Evolutionary conservation across 2,329 filamentous ascomycete species (phyloP).

Genomic region (Orbilia javanica): DNA sequence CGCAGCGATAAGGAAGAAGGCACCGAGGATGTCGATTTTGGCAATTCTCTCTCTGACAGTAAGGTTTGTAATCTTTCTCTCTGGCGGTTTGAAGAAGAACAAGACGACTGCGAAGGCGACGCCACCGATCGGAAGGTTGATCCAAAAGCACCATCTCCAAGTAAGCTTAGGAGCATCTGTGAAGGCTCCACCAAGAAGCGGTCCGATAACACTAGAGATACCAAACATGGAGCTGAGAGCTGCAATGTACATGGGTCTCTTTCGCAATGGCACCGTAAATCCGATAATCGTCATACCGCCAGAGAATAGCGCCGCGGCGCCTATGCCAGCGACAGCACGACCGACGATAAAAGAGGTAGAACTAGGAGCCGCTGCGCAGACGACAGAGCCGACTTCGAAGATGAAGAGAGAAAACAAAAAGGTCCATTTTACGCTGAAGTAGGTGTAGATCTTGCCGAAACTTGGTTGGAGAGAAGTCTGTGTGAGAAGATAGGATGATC

Average conservation of each 20-base stretch:
- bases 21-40: constrained; percentile 65
- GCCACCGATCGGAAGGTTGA: constrained; percentile 67
- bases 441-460: constrained; percentile 66
- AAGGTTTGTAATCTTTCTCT: constrained; percentile 60
- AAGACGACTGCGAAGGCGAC: constrained; percentile 64
- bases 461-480: constrained; percentile 65
- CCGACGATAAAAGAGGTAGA: constrained; percentile 70
- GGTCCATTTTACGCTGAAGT: constrained; percentile 64
- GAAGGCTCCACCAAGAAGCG: constrained; percentile 65
- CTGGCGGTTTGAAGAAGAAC: constrained; percentile 64
- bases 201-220: constrained; percentile 68
- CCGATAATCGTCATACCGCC: constrained; percentile 69
- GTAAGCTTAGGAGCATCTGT: constrained; percentile 65
- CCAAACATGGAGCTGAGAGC: constrained; percentile 68
- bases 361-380: constrained; percentile 70
- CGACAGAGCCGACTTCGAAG: constrained; percentile 67
- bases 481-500: constrained; percentile 65
- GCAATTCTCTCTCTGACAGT: constrained; percentile 60
- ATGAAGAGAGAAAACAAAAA: constrained; percentile 54
- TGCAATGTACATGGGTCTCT: constrained; percentile 62
- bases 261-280: constrained; percentile 61
- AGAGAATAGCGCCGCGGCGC: constrained; percentile 66
- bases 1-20: constrained; percentile 63
- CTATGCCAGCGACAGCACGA: constrained; percentile 70
- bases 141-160: constrained; percentile 70